Base-by-base conservation (phyloP, 306 rosid species). In the Gillenia trifoliata region DNA sequence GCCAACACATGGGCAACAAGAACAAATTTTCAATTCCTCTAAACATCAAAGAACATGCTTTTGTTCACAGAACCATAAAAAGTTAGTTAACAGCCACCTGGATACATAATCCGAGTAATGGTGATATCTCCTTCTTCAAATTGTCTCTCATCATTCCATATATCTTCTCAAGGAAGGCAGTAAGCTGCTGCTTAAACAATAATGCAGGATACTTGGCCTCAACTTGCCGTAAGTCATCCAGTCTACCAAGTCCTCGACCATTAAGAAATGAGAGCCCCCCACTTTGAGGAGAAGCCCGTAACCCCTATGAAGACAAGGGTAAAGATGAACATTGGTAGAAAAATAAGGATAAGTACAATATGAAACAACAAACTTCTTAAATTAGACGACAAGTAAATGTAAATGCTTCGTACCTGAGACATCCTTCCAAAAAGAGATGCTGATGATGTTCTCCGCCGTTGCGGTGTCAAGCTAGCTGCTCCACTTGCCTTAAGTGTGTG, bases 381-480 rank as follows among this genome's bases (percentile, higher is more conserved):
- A 72, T 34, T 71, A 87, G 82, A 59, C 19, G 4, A 75, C 11
- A 66, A 29, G 47, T 20, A 59, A 69, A 71, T 41, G 38, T 25
- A 66, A 69, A 68, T 57, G 84, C 75, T 73, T 81, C 82, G 59
- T 90, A 92, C 99, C 78, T 95, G 99, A 78, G 99, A 95, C 98
- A 95, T 92, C 88, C 98, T 95, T 83, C 99, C 99, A 78, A 95
- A 95, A 72, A 95, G 87, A 78, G 99, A 87, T 63, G 99, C 87
- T 41, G 99, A 88, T 57, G 97, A 45, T 66, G 97, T 84, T 82
- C 99, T 89, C 76, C 99, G 91, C 75, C 99, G 91, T 61, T 92
- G 99, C 64, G 99, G 99, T 68, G 99, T 95, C 90, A 95, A 82
- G 96, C 96, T 92, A 75, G 99, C 99, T 41, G 99, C 99, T 70